Evolutionary conservation across 108 stramenopile species (phyloP).

Genomic region (Skeletonema grethae): DNA sequence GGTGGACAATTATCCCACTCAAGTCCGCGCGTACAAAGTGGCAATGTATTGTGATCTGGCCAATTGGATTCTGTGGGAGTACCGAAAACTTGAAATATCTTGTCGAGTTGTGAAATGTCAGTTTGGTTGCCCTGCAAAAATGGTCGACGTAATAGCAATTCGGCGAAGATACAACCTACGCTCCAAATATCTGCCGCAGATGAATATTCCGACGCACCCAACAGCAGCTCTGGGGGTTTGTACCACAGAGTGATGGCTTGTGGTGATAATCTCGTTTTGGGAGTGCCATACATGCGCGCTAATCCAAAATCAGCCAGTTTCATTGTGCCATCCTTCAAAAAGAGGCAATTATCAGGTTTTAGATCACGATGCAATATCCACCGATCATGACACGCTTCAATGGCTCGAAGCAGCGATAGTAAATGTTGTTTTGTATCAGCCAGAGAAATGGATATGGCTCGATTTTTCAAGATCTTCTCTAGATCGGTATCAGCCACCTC

Average conservation of each 20-base stretch:
- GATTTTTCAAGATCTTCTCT: constrained; percentile 86
- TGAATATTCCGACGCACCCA: constrained; percentile 90
- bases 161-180: constrained; percentile 96
- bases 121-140: constrained; percentile 86
- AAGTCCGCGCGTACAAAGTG: constrained; percentile 70
- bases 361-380: constrained; percentile 91
- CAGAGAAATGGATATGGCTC: constrained; percentile 73
- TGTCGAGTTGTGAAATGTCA: constrained; percentile 84
- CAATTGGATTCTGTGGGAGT: constrained; percentile 89
- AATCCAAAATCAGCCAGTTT: constrained; percentile 92
- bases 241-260: constrained; percentile 96
- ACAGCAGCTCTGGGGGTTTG: constrained; percentile 92
- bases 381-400: constrained; percentile 85
- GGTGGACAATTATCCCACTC: constrained; percentile 81
- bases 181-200: constrained; percentile 95
- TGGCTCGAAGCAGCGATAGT: constrained; percentile 66
- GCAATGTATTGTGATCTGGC: constrained; percentile 82
- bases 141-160: constrained; percentile 82
- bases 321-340: constrained; percentile 86
- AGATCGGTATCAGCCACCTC: constrained; percentile 92
- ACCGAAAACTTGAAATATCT: constrained; percentile 89
- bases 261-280: constrained; percentile 78
- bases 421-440: constrained; percentile 88
- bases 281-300: constrained; percentile 86
- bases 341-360: constrained; percentile 85